These are phyloP conservation scores for Myochromella boudieri DNA, from an alignment of 768 basidiomycete genomes.

Conservation along the genomic window DNA sequence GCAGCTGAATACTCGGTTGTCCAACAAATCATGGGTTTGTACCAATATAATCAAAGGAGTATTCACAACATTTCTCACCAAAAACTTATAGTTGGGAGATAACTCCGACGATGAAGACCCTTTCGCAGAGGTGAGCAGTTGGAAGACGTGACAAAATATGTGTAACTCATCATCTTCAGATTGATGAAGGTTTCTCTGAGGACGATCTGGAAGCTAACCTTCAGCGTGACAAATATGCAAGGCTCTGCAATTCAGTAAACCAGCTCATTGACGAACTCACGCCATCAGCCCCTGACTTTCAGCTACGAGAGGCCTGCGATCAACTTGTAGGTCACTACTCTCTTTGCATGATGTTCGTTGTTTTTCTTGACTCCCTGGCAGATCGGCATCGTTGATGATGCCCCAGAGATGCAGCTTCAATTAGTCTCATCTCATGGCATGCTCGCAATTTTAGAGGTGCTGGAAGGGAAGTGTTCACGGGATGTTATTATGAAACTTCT, in stretches of 20 bases:
- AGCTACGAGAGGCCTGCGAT: conserved; percentile 81
- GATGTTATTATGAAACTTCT: conserved; percentile 85
- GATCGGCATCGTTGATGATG: conserved; percentile 75
- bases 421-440: conserved; percentile 93
- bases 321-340: conserved; percentile 66
- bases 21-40: conserved; percentile 87
- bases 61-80: conserved; percentile 3
- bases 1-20: conserved; percentile 82
- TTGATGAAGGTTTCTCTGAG: conserved; percentile 91
- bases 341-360: neutral
- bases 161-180: conserved; percentile 41
- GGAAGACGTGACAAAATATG: neutral
- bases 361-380: conserved; percentile 30
- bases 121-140: conserved; percentile 75
- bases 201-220: conserved; percentile 92
- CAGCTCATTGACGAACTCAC: conserved; percentile 86
- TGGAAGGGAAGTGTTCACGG: conserved; percentile 83
- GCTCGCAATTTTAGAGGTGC: conserved; percentile 90
- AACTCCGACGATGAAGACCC: conserved; percentile 93
- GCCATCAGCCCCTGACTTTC: conserved; percentile 78
- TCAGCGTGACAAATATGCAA: conserved; percentile 90
- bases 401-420: conserved; percentile 84
- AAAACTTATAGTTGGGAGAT: conserved; percentile 59
- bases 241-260: conserved; percentile 77
- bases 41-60: neutral